phyloP scores from a whole-genome alignment of 208 protist species.

The Leishmania turanica region DNA sequence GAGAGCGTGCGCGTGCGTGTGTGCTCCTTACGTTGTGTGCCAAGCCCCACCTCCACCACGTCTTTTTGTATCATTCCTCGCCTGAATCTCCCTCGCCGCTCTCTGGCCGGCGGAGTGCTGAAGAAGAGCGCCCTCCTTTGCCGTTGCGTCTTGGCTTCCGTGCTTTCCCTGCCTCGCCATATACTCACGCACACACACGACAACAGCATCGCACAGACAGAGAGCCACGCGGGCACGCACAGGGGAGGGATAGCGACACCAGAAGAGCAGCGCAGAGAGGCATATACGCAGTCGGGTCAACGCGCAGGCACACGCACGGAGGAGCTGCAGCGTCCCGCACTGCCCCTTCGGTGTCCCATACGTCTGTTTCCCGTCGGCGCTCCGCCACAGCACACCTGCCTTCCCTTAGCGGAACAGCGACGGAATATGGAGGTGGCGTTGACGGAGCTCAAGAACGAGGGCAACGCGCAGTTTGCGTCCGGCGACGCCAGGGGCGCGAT shows the following conservation, averaged over 20 bases:
- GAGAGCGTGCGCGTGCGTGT: too few species aligned
- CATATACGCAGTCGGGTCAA: background rate
- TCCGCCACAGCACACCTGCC: background rate
- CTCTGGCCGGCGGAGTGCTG: too few species aligned
- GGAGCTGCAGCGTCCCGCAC: background rate
- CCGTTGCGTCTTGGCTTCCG: background rate
- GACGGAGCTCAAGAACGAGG: conserved; percentile 53
- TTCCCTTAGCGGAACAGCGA: background rate
- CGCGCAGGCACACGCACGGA: background rate
- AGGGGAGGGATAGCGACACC: background rate
- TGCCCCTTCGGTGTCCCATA: background rate
- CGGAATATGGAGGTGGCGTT: conserved; percentile 26
- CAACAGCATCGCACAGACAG: background rate
- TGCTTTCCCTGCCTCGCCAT: background rate
- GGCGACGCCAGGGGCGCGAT: conserved; percentile 45
- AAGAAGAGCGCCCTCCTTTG: too few species aligned
- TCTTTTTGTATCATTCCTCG: too few species aligned
- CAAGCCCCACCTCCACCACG: background rate
- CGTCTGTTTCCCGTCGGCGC: background rate
- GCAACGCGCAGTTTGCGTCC: conserved; percentile 51
- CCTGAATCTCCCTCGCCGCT: too few species aligned
- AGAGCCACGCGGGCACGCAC: background rate
- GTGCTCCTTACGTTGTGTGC: too few species aligned
- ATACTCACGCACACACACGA: background rate
- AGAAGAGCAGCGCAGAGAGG: background rate